Evolutionary conservation across 2,329 filamentous ascomycete species (phyloP).

Genomic region (Stachybotrys echinatus): DNA sequence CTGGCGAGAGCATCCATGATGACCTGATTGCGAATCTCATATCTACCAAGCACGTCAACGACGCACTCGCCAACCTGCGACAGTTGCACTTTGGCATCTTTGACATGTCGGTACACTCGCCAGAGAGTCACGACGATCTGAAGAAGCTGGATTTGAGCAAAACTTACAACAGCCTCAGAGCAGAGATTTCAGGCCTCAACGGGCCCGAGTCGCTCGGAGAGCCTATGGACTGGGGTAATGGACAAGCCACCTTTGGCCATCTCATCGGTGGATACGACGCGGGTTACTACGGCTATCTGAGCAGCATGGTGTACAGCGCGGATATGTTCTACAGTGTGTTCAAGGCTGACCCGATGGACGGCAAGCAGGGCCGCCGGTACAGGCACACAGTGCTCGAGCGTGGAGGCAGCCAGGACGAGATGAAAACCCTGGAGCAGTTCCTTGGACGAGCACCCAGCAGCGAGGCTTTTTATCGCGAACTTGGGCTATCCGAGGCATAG

Average conservation of each 20-base stretch:
- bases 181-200: background rate
- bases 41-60: background rate
- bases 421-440: background rate
- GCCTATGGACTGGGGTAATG: background rate
- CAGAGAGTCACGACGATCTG: background rate
- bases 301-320: background rate
- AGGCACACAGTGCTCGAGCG: background rate
- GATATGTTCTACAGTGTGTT: background rate
- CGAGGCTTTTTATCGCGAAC: background rate
- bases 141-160: background rate
- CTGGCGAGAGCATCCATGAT: background rate
- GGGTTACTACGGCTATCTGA: background rate
- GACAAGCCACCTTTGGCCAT: background rate
- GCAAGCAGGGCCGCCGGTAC: background rate
- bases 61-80: background rate
- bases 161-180: background rate
- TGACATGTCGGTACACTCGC: background rate
- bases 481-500: background rate
- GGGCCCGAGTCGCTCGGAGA: background rate
- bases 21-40: background rate
- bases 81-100: background rate
- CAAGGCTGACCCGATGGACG: background rate
- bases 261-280: background rate
- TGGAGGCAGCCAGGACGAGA: background rate
- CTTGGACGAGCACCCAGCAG: background rate